These are phyloP conservation scores for Colletotrichum caudatum DNA, from an alignment of 2,329 filamentous ascomycete species.

Conservation along the genomic window DNA sequence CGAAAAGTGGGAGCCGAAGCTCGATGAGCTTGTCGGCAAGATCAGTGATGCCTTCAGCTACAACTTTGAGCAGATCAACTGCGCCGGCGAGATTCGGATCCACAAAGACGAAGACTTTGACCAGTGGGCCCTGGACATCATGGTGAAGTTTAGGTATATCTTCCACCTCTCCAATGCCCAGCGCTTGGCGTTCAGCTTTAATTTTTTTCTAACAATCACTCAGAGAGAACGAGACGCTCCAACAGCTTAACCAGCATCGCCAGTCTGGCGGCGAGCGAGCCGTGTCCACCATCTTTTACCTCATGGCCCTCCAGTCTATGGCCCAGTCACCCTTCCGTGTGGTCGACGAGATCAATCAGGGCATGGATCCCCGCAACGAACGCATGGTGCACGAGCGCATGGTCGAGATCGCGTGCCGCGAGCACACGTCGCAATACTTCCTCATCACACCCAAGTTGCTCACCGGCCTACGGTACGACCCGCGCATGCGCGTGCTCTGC, in stretches of 20 bases:
- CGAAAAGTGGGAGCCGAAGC: conserved; percentile 82
- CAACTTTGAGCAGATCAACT: conserved; percentile 94
- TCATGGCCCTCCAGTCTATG: conserved; percentile 96
- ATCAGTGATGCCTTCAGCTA: conserved; percentile 93
- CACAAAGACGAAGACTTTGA: conserved; percentile 95
- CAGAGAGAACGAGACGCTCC: conserved; percentile 84
- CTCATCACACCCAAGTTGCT: conserved; percentile 97
- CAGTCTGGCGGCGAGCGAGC: conserved; percentile 97
- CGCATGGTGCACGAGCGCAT: conserved; percentile 98
- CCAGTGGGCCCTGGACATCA: conserved; percentile 92
- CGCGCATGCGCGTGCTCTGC: conserved; percentile 91
- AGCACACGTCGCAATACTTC: conserved; percentile 89
- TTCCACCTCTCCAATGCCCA: neutral
- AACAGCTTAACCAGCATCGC: conserved; percentile 88
- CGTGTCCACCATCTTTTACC: conserved; percentile 97
- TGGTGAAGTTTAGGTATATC: conserved; percentile 89
- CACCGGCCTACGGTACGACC: conserved; percentile 85
- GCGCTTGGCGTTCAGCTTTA: neutral
- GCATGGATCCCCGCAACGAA: conserved; percentile 99
- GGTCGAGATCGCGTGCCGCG: conserved; percentile 94
- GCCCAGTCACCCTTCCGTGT: conserved; percentile 96
- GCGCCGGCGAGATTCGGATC: conserved; percentile 89
- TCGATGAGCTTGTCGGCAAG: conserved; percentile 80
- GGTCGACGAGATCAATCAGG: conserved; percentile 99
- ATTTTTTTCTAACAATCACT: conserved; percentile 16